Percentiles rank a stretch among this genome's conserved stretches.
Evolutionary conservation across 305 asterid genomes (phyloP).

Genomic region (Rubia tinctorum): DNA sequence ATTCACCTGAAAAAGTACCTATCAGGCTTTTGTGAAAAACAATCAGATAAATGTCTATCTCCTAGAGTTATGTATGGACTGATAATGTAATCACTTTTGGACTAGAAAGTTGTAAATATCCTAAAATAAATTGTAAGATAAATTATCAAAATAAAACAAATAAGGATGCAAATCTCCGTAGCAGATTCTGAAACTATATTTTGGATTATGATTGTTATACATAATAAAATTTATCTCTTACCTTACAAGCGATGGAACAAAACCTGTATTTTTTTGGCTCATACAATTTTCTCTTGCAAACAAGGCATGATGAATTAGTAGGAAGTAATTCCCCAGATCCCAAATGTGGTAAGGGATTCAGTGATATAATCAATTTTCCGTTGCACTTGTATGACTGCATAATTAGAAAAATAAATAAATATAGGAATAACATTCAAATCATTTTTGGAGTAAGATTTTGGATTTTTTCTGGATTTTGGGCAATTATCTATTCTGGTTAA

Average conservation of each 20-base stretch:
- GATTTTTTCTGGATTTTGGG: no score
- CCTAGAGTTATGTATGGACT: no score
- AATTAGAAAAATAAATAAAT: background rate
- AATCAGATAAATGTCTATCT: no score
- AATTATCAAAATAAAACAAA: no score
- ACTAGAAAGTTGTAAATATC: no score
- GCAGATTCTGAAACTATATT: background rate
- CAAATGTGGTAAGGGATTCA: background rate
- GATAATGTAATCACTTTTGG: no score
- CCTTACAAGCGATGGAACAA: constrained; percentile 2
- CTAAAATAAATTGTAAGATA: no score
- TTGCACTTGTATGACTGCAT: constrained; percentile 8
- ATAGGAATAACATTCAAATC: background rate
- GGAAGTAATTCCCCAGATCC: background rate
- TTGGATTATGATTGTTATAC: no score
- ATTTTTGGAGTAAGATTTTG: no score
- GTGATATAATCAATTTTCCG: background rate
- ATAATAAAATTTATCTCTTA: background rate
- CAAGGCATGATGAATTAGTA: background rate
- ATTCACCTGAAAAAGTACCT: background rate
- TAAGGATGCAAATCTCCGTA: background rate
- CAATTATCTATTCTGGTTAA: no score
- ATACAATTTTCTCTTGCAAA: constrained; percentile 4
- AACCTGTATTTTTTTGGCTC: background rate
- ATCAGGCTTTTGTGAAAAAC: no score